Conservation (phyloP, 192 early-diverging fungal genomes). For the Backusella tarrabulga region DNA sequence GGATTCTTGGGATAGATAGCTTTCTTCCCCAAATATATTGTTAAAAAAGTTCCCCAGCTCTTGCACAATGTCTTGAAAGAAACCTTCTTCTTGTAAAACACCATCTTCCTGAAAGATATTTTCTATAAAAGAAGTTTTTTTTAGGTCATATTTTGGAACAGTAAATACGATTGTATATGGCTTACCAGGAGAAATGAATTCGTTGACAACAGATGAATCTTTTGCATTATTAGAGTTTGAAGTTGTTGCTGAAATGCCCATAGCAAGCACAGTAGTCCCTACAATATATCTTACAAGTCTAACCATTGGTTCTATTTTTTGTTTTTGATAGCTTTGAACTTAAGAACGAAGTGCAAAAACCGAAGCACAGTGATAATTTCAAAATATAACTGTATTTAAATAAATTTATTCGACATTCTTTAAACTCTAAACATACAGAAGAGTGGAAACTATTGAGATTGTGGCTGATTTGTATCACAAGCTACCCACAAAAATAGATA, state of each 20-base stretch:
- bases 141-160: not conserved
- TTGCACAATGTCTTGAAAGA: not conserved
- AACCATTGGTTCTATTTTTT: not conserved
- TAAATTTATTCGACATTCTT: not conserved
- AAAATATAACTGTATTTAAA: not conserved
- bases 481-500: too few relatives aligned
- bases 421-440: not conserved
- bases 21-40: not conserved
- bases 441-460: not conserved
- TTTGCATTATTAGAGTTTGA: not conserved
- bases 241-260: not conserved
- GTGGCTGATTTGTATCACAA: not conserved
- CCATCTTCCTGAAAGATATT: not conserved
- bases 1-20: not conserved
- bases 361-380: not conserved
- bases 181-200: not conserved
- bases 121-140: not conserved
- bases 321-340: not conserved
- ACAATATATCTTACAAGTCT: not conserved
- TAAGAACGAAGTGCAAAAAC: not conserved
- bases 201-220: not conserved
- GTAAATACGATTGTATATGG: not conserved
- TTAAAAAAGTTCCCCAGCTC: not conserved
- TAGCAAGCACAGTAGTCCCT: not conserved
- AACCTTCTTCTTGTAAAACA: not conserved